A percentile compares a stretch with the other conserved stretches of the same genome.
Evolutionary conservation across 495 filamentous ascomycete species (phyloP).

Genomic region (Penicillium canariense): DNA sequence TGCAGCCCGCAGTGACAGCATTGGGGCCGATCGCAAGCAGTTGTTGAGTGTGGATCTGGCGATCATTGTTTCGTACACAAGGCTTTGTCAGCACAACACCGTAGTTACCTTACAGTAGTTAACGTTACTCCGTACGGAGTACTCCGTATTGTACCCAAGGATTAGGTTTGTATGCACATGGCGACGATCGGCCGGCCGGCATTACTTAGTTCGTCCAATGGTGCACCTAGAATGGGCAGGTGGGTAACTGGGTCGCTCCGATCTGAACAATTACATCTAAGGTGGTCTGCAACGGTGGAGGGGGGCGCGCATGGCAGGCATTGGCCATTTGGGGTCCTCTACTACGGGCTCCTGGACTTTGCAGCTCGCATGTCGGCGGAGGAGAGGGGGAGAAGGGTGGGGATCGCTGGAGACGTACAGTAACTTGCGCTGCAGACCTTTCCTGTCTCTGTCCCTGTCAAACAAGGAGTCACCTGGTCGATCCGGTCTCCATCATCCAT

Average conservation of each 20-base stretch:
- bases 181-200: not conserved
- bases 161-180: not conserved
- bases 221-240: constrained; percentile 1
- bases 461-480: no score
- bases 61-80: not conserved
- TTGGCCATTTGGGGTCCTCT: constrained; percentile 1
- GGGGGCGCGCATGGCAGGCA: not conserved
- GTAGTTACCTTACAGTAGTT: no score
- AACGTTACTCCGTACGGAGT: no score
- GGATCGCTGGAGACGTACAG: no score
- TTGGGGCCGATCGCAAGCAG: not conserved
- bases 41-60: not conserved
- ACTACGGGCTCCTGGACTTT: not conserved
- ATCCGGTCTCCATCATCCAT: no score
- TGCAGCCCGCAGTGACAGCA: not conserved
- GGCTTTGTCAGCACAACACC: no score
- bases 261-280: not conserved
- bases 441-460: no score
- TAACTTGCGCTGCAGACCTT: no score
- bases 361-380: no score
- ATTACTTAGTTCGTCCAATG: not conserved
- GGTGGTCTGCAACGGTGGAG: not conserved
- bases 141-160: not conserved
- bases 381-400: no score
- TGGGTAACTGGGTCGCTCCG: not conserved